These are phyloP conservation scores for Moniliophthora roreri DNA, from an alignment of 1,284 basidiomycete genomes.

Conservation along the genomic window DNA sequence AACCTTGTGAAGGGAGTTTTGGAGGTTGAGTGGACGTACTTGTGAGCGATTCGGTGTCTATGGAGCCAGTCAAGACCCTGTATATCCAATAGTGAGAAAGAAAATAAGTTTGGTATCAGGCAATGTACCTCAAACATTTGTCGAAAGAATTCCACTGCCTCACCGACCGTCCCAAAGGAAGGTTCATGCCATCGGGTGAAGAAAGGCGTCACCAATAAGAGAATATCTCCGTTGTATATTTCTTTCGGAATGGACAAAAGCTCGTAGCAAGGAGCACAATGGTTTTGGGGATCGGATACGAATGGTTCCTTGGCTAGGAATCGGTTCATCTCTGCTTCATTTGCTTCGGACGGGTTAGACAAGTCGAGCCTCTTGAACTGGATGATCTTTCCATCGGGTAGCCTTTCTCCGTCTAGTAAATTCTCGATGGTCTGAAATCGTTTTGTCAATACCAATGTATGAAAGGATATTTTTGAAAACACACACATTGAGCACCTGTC, in stretches of 20 bases:
- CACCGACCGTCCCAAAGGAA: neutral
- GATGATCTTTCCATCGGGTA: conserved; percentile 5
- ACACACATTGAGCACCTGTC: conserved; percentile 1
- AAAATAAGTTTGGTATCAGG: no score
- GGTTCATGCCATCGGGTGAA: conserved; percentile 2
- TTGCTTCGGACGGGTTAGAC: neutral
- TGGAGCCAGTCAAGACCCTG: conserved; percentile 33
- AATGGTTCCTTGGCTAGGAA: neutral
- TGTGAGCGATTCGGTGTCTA: conserved; percentile 26
- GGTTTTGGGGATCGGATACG: conserved; percentile 22
- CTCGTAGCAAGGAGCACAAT: conserved; percentile 23
- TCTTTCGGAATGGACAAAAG: conserved; percentile 19
- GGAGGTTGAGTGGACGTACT: conserved; percentile 17
- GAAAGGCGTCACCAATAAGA: neutral
- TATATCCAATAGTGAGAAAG: neutral
- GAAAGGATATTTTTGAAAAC: neutral
- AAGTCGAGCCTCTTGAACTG: conserved; percentile 7
- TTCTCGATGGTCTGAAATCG: neutral
- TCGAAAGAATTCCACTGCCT: neutral
- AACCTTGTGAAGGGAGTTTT: neutral
- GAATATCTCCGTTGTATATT: neutral
- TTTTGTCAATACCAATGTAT: no score
- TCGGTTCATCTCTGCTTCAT: conserved; percentile 10
- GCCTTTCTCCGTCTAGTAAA: conserved; percentile 8
- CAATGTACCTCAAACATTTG: conserved; percentile 3